A percentile compares a stretch with the other conserved stretches of the same genome.
Conservation (phyloP, 352 stramenopile genomes). For the Phytophthora sojae region DNA sequence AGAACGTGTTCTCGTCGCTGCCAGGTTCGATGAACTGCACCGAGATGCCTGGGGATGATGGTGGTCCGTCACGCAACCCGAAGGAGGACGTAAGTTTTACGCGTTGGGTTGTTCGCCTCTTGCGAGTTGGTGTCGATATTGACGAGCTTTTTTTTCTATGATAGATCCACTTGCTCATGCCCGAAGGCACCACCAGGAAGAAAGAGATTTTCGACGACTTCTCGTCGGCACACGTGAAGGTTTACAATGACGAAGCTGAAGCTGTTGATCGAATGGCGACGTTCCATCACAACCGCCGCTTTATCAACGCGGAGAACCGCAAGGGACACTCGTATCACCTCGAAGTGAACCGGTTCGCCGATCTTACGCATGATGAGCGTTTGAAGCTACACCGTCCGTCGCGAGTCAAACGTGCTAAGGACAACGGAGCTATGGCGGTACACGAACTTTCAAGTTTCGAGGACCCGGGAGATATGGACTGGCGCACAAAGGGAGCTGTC, state of each 20-base stretch:
- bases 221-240: constrained; percentile 63
- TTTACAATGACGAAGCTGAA: constrained; percentile 59
- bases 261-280: constrained; percentile 61
- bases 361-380: constrained; percentile 80
- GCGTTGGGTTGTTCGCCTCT: constrained; percentile 2
- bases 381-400: constrained; percentile 53
- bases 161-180: constrained; percentile 89
- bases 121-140: neutral
- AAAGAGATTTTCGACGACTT: constrained; percentile 76
- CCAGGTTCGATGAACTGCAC: constrained; percentile 88
- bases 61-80: constrained; percentile 57
- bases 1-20: constrained; percentile 73
- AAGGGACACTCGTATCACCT: constrained; percentile 84
- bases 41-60: constrained; percentile 56
- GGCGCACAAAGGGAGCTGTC: constrained; percentile 86
- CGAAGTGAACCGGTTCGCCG: constrained; percentile 84
- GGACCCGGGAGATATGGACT: constrained; percentile 83
- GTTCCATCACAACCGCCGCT: constrained; percentile 86
- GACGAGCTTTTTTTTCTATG: constrained; percentile 7
- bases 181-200: constrained; percentile 66
- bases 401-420: constrained; percentile 53
- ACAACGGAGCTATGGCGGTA: constrained; percentile 67
- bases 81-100: constrained; percentile 65
- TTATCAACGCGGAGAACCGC: constrained; percentile 88
- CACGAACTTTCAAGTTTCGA: constrained; percentile 51